phyloP scores from a whole-genome alignment of 129 eudicot genomes.

The Tanacetum coccineum region DNA sequence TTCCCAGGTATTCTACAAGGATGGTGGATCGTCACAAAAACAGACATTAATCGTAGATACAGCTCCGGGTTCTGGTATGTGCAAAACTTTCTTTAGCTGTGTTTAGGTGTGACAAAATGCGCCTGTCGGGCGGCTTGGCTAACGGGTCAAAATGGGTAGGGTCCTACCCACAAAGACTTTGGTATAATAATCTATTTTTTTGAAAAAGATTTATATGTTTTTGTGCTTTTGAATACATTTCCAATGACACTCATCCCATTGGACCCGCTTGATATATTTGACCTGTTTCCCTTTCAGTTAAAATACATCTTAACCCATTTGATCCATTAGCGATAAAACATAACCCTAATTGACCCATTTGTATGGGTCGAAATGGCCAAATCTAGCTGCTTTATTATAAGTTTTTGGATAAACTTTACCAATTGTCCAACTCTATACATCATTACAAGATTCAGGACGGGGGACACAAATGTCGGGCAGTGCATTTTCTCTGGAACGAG shows the following conservation, averaged over 20 bases:
- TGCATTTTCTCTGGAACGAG: slow-evolving; percentile 25
- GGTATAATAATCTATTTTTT: neutral
- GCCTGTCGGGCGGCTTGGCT: neutral
- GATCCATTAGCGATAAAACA: too few species aligned
- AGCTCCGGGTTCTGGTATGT: slow-evolving; percentile 37
- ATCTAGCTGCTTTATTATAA: neutral
- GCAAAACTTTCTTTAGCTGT: slow-evolving; percentile 2
- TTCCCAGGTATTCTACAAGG: slow-evolving; percentile 64
- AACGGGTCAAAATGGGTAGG: neutral
- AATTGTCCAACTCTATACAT: slow-evolving; percentile 1
- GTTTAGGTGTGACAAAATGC: neutral
- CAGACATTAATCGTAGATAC: slow-evolving; percentile 24
- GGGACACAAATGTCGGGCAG: slow-evolving; percentile 15
- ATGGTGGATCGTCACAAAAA: slow-evolving; percentile 29
- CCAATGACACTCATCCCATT: too few species aligned
- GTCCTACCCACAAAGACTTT: neutral
- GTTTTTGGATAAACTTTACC: neutral
- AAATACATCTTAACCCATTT: neutral
- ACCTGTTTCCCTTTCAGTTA: neutral
- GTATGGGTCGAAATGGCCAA: neutral
- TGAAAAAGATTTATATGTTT: too few species aligned
- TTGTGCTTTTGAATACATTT: too few species aligned
- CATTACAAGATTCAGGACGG: slow-evolving; percentile 24
- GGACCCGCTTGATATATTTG: too few species aligned
- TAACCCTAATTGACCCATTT: too few species aligned